Evolutionary conservation across 2,329 filamentous ascomycete genomes (phyloP).

Genomic region (Venturia oleaginea): DNA sequence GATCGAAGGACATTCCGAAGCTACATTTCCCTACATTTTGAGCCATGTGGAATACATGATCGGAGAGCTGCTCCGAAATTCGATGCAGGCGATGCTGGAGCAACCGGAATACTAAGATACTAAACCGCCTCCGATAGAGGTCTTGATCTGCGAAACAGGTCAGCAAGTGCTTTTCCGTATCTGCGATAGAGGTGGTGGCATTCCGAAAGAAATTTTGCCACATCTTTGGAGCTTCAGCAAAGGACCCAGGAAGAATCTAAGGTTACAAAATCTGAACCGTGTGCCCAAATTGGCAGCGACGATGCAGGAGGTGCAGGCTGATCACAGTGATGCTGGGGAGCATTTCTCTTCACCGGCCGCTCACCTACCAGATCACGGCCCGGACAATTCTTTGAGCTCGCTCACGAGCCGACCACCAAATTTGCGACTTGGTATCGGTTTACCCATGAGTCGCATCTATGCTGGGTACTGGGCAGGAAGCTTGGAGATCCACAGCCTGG

Average conservation of each 20-base stretch:
- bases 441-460: slow-evolving; percentile 90
- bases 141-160: slow-evolving; percentile 85
- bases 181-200: slow-evolving; percentile 89
- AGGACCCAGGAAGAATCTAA: slow-evolving; percentile 66
- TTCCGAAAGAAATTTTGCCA: slow-evolving; percentile 74
- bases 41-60: slow-evolving; percentile 96
- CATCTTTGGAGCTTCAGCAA: slow-evolving; percentile 97
- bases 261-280: slow-evolving; percentile 74
- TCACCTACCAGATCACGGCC: not conserved
- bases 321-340: slow-evolving; percentile 18
- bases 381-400: slow-evolving; percentile 61
- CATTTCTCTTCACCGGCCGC: slow-evolving; percentile 16
- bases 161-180: slow-evolving; percentile 96
- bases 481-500: slow-evolving; percentile 80
- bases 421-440: slow-evolving; percentile 79
- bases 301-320: slow-evolving; percentile 64
- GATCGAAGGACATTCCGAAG: slow-evolving; percentile 75
- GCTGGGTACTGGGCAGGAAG: slow-evolving; percentile 97
- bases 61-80: slow-evolving; percentile 88
- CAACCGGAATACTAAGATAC: slow-evolving; percentile 38
- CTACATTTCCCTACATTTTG: slow-evolving; percentile 92
- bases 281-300: slow-evolving; percentile 92
- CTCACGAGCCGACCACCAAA: slow-evolving; percentile 78
- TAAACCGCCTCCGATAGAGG: slow-evolving; percentile 75
- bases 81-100: slow-evolving; percentile 85